Percentiles rank a stretch among this genome's conserved stretches.
Evolutionary conservation across 2,329 filamentous ascomycete genomes (phyloP).

Genomic region (Ophiosphaerella herpotricha): DNA sequence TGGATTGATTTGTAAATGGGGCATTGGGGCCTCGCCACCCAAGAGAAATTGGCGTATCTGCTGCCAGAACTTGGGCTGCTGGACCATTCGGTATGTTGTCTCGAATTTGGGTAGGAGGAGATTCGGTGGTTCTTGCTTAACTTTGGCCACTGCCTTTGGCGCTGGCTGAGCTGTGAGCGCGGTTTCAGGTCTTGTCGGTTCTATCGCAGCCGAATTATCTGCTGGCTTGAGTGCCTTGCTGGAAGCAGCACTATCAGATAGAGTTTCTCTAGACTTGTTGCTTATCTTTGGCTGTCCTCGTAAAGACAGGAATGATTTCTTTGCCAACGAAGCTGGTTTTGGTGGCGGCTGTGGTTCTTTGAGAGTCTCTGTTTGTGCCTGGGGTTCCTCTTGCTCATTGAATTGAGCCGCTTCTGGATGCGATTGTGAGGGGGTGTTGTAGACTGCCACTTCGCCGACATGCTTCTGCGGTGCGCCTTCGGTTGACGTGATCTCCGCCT

Average conservation of each 20-base stretch:
- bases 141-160: slow-evolving; percentile 27
- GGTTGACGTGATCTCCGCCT: slow-evolving; percentile 58
- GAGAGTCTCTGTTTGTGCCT: slow-evolving; percentile 21
- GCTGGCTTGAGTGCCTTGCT: slow-evolving; percentile 46
- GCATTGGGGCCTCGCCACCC: slow-evolving; percentile 59
- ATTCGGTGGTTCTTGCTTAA: slow-evolving; percentile 57
- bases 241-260: slow-evolving; percentile 26
- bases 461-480: slow-evolving; percentile 63
- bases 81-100: slow-evolving; percentile 63
- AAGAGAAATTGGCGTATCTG: slow-evolving; percentile 46
- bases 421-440: slow-evolving; percentile 56
- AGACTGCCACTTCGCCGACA: slow-evolving; percentile 56
- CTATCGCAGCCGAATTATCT: slow-evolving; percentile 31
- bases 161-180: slow-evolving; percentile 33
- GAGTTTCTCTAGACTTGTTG: slow-evolving; percentile 21
- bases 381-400: slow-evolving; percentile 48
- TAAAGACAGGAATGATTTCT: slow-evolving; percentile 38
- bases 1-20: slow-evolving; percentile 72
- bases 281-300: slow-evolving; percentile 37
- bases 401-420: slow-evolving; percentile 58
- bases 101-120: slow-evolving; percentile 71
- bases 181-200: slow-evolving; percentile 30
- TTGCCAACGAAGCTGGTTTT: slow-evolving; percentile 26
- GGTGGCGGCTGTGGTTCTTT: slow-evolving; percentile 22
- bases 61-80: slow-evolving; percentile 53